Evolutionary conservation across 2,329 filamentous ascomycete genomes (phyloP), one percentile per base, ranked within the genome.

Genomic region (Penicillium occitanis): DNA sequence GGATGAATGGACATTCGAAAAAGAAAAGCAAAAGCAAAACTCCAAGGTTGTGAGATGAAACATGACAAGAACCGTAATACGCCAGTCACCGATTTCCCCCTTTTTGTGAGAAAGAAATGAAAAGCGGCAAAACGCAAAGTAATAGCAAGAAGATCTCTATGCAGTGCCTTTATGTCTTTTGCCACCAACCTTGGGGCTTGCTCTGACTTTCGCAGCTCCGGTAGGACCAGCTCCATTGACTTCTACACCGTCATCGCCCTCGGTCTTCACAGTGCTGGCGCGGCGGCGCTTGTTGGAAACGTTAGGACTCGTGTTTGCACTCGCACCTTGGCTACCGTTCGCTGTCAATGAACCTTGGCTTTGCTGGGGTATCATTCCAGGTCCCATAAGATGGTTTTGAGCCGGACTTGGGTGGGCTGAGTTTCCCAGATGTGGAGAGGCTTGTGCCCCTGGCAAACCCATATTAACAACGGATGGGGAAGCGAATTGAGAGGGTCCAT

Each of bases 251-350:
- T 86, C 86, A 57, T 88, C 86, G 46, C 77, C 80, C 70, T 88
- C 86, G 63, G 83, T 77, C 74, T 89, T 89, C 65, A 87, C 85
- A 14, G 83, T 83, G 74, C 87, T 88, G 30, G 83, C 76, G 67
- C 87, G 80, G 67, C 87, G 83, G 66, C 85, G 80, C 76, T 89
- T 89, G 71, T 83, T 83, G 58, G 79, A 83, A 51, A 87, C 82
- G 70, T 86, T 88, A 2, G 87, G 87, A 69, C 87, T 89, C 5
- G 87, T 88, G 69, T 86, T 88, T 37, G 86, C 85, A 71, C 85
- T 88, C 8, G 83, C 80, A 2, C 80, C 82, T 69, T 79, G 75
- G 64, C 72, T 77, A 62, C 74, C 84, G 74, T 82, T 86, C 14
- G 79, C 76, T 69, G 82, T 85, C n/a, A 83, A 82, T 57, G 83